phyloP scores from a whole-genome alignment of 768 basidiomycete species.

The Hydnomerulius pinastri region DNA sequence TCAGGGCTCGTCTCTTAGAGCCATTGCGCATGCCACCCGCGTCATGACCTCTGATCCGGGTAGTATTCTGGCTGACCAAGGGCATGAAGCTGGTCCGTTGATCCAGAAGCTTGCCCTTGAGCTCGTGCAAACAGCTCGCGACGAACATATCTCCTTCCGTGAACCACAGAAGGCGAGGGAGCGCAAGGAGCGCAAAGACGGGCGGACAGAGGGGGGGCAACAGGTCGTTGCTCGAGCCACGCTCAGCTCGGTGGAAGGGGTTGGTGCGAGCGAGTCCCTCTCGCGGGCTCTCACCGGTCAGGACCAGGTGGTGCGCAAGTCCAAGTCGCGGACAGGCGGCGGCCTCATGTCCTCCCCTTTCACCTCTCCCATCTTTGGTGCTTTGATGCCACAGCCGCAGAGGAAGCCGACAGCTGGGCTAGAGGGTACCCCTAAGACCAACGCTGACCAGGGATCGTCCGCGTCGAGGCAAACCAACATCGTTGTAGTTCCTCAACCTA shows the following conservation, averaged over 20 bases:
- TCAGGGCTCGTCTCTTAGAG: constrained; percentile 71
- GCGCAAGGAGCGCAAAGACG: constrained; percentile 39
- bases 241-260: constrained; percentile 41
- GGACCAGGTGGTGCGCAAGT: constrained; percentile 33
- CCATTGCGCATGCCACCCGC: constrained; percentile 80
- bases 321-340: constrained; percentile 36
- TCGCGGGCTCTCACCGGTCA: constrained; percentile 47
- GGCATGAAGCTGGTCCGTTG: constrained; percentile 60
- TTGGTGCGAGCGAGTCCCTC: constrained; percentile 47
- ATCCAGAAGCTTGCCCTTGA: constrained; percentile 65
- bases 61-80: constrained; percentile 74
- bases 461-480: constrained; percentile 3
- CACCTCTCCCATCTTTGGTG: constrained; percentile 60
- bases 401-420: constrained; percentile 38
- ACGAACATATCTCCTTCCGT: constrained; percentile 52
- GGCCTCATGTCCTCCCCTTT: constrained; percentile 43
- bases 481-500: constrained; percentile 19
- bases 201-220: constrained; percentile 27
- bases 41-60: constrained; percentile 83
- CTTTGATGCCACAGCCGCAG: constrained; percentile 55
- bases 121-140: constrained; percentile 68
- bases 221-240: constrained; percentile 43
- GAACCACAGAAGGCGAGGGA: constrained; percentile 45
- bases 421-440: constrained; percentile 21
- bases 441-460: constrained; percentile 12